Base-by-base conservation (phyloP, 768 basidiomycete genomes). In the Austroboletus eburneus region DNA sequence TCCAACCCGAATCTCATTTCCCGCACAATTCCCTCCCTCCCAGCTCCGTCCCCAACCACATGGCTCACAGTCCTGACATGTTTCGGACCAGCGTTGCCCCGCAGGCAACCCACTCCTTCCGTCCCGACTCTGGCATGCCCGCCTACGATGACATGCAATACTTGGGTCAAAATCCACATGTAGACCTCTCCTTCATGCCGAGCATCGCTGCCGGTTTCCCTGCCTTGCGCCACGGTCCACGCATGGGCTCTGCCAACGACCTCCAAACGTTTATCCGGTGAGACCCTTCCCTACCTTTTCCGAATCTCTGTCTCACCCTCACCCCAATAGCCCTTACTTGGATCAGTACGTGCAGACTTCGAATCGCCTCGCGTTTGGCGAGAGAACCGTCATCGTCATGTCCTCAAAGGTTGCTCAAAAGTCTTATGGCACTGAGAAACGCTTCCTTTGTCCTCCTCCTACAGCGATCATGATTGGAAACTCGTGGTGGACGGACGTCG, bases 331-430 rank as follows among this genome's bases (percentile, higher is more conserved):
- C 21, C 89, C 89, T 10, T 89, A 81, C 67, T 71, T 92, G 53
- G 87, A 91, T 50, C 85, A 88, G 57, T 97, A 92, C 63, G 79
- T 93, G 42, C 78, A 83, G 27, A 80, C 92, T 18, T 75, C 81
- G 32, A 95, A 95, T 63, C 79, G 93, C 24, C 77, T 96, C 38
- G 87, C 87, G 2, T 87, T 87, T 57, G 95, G 95, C 42, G 95
- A 97, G 65, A 82, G 92, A 39, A 91, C 92, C 4, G 81, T 98
- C 50, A 87, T 97, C 50, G 87, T 98, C 57, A 93, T 96, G 89
- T 94, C 91, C n/a, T 91, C 88, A 63, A 92, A 88, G 61, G 93
- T 97, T 24, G 95, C 91, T 3, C 95, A 98, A 73, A 95, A 97
- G 63, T 92, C 90, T 9, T 98, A 97, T 63, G 94, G 93, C 30